Percentiles rank a stretch among this genome's conserved stretches.
Conservation (phyloP, 225 moss, liverwort and hornwort genomes). For the Bryoerythrophyllum caledonicum region DNA sequence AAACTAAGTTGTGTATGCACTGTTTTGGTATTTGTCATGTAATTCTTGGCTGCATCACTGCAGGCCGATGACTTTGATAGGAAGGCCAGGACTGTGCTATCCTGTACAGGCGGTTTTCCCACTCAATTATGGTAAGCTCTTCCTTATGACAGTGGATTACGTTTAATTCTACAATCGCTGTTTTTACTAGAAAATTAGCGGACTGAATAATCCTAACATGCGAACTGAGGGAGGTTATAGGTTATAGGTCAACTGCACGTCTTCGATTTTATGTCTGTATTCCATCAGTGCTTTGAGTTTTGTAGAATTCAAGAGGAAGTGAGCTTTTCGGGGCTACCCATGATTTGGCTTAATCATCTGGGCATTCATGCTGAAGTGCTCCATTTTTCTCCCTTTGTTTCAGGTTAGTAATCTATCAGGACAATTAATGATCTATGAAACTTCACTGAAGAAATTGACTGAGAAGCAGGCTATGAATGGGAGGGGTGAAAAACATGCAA, state of each 20-base stretch:
- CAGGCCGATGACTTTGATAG: slow-evolving; percentile 59
- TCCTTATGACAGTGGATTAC: neutral
- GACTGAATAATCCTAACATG: slow-evolving; percentile 3
- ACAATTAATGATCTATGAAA: slow-evolving; percentile 79
- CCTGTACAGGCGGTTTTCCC: slow-evolving; percentile 68
- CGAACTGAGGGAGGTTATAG: neutral
- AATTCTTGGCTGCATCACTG: slow-evolving; percentile 17
- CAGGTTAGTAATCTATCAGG: slow-evolving; percentile 81
- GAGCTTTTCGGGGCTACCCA: slow-evolving; percentile 9
- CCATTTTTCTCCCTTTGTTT: neutral
- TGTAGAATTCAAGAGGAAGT: neutral
- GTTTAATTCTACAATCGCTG: neutral
- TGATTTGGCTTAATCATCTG: neutral
- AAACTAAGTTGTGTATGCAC: slow-evolving; percentile 1
- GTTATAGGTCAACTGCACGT: neutral
- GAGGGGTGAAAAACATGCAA: slow-evolving; percentile 56
- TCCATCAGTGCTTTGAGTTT: slow-evolving; percentile 1
- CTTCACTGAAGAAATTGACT: slow-evolving; percentile 65
- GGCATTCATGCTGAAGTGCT: slow-evolving; percentile 10
- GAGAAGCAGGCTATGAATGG: slow-evolving; percentile 57
- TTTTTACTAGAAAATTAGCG: neutral
- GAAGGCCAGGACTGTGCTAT: slow-evolving; percentile 58
- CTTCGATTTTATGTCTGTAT: neutral
- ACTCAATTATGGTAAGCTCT: slow-evolving; percentile 72
- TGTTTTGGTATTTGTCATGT: neutral